These are phyloP conservation scores for Fusarium sp. DNA, from an alignment of 2,329 filamentous ascomycete species.

Conservation along the genomic window DNA sequence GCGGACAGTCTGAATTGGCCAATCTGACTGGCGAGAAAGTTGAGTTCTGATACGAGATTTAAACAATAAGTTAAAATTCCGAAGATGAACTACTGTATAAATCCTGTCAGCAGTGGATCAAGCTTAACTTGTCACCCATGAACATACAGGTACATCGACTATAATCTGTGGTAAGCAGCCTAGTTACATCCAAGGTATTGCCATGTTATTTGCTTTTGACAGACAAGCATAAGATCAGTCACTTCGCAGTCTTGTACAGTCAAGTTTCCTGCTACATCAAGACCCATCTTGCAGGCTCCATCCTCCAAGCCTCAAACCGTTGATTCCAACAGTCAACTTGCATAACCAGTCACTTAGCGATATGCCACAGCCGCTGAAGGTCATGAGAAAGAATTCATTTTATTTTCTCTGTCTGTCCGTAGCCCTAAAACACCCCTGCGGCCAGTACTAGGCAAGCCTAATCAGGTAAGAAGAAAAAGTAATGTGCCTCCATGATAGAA, in stretches of 20 bases:
- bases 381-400: conserved; percentile 2
- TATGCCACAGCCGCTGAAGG: background rate
- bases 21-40: background rate
- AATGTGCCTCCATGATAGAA: conserved; percentile 8
- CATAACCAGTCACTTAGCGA: background rate
- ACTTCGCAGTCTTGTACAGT: background rate
- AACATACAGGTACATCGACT: background rate
- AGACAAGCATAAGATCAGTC: background rate
- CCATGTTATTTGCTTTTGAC: background rate
- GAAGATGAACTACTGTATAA: background rate
- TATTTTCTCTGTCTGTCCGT: conserved; percentile 22
- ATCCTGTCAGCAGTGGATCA: background rate
- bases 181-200: background rate
- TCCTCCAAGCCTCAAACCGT: background rate
- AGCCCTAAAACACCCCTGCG: conserved; percentile 15
- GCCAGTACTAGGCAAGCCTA: conserved; percentile 18
- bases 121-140: background rate
- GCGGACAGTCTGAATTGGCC: background rate
- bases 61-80: background rate
- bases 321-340: background rate
- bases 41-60: background rate
- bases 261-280: background rate
- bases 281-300: background rate
- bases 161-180: background rate
- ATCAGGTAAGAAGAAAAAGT: conserved; percentile 4